Evolutionary conservation across 176 grass and related monocot genomes (phyloP).

Genomic region (Musa schizocarpa): DNA sequence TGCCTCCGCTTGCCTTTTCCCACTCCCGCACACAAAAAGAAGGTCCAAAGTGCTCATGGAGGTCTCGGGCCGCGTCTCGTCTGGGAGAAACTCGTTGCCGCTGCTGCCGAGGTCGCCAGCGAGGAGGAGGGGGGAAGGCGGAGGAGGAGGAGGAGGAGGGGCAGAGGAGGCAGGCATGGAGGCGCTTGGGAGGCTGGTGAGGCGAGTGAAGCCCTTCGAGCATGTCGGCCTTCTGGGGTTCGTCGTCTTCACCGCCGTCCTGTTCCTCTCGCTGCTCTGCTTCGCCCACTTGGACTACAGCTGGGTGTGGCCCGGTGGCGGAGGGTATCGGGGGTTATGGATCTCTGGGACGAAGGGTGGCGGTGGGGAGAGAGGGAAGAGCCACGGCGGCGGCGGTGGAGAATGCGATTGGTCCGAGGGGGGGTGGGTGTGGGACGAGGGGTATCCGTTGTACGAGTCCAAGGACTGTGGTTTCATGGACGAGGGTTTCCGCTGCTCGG

Average conservation of each 20-base stretch:
- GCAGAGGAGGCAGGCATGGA: background rate
- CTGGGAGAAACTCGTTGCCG: background rate
- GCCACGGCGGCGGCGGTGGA: background rate
- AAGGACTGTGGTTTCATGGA: conserved; percentile 41
- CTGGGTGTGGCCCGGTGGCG: background rate
- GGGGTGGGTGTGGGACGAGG: conserved; percentile 34
- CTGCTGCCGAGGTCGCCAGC: background rate
- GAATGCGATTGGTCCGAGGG: conserved; percentile 26
- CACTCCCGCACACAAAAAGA: background rate
- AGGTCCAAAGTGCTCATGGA: background rate
- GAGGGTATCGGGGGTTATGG: background rate
- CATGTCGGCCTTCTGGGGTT: conserved; percentile 7
- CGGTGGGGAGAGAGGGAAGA: background rate
- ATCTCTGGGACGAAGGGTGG: background rate
- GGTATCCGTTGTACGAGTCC: conserved; percentile 29
- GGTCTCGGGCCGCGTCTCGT: background rate
- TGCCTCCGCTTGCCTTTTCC: background rate
- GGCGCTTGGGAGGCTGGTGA: background rate
- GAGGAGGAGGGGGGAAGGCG: background rate
- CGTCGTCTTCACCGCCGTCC: background rate
- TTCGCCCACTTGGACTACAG: background rate
- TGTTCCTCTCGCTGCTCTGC: background rate
- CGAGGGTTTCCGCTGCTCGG: conserved; percentile 44
- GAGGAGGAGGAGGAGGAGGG: background rate
- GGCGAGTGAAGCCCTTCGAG: conserved; percentile 15